Conservation (phyloP, 257 asterid genomes). For the Ilex aquifolium region DNA sequence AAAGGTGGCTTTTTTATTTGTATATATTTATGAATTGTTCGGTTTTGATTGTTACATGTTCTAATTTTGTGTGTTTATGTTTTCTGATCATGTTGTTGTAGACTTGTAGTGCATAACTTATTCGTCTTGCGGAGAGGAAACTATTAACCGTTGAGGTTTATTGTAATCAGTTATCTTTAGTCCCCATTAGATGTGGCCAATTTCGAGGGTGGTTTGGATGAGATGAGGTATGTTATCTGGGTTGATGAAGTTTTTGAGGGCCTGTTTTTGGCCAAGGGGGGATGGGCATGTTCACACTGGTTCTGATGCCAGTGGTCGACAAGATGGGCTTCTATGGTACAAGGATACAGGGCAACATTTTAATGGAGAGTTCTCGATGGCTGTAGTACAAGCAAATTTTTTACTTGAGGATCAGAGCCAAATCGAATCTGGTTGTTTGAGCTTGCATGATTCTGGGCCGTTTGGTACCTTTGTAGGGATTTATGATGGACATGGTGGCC, state of each 20-base stretch:
- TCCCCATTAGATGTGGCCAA: conserved; percentile 34
- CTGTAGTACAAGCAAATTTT: conserved; percentile 76
- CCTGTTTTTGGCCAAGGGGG: conserved; percentile 55
- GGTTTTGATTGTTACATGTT: conserved; percentile 9
- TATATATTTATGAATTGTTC: background rate
- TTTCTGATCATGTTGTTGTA: conserved; percentile 13
- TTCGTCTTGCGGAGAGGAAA: conserved; percentile 16
- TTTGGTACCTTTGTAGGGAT: conserved; percentile 63
- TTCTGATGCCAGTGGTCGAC: conserved; percentile 51
- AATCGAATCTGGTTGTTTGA: conserved; percentile 58
- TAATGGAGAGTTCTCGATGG: conserved; percentile 75
- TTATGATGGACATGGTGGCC: conserved; percentile 82
- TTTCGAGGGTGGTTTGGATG: conserved; percentile 59
- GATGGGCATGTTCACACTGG: conserved; percentile 38
- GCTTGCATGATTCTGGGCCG: conserved; percentile 54
- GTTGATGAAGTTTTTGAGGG: conserved; percentile 54
- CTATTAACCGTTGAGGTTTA: conserved; percentile 3
- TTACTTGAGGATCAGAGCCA: conserved; percentile 73
- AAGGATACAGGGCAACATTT: conserved; percentile 64
- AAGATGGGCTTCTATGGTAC: conserved; percentile 69
- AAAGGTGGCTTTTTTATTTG: background rate
- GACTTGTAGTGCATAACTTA: conserved; percentile 10
- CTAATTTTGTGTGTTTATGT: conserved; percentile 21
- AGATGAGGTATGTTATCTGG: conserved; percentile 74
- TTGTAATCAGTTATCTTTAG: conserved; percentile 11